A percentile compares a stretch with the other conserved stretches of the same genome.
These are phyloP conservation scores for Globisporangium canariense DNA, from an alignment of 352 stramenopile genomes.

Conservation along the genomic window DNA sequence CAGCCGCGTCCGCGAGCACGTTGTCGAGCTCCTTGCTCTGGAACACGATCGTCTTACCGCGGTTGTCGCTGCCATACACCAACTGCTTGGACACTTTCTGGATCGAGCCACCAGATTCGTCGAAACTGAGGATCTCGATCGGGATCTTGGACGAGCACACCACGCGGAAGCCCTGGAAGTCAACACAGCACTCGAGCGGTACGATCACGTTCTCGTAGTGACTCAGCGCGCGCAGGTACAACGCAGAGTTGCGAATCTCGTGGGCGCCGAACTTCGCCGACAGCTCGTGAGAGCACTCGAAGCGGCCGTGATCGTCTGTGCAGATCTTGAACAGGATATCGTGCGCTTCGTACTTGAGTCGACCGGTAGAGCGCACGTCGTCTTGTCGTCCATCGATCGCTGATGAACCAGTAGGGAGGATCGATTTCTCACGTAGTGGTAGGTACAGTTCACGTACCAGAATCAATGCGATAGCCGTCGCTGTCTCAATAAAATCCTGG, in stretches of 20 bases:
- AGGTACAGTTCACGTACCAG: constrained; percentile 83
- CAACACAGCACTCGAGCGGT: constrained; percentile 78
- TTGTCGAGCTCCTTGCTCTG: constrained; percentile 79
- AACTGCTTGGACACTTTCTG: constrained; percentile 72
- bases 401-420: constrained; percentile 51
- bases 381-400: constrained; percentile 71
- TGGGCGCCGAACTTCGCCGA: constrained; percentile 83
- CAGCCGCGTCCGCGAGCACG: constrained; percentile 52
- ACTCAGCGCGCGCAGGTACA: constrained; percentile 62
- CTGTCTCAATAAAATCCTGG: constrained; percentile 86
- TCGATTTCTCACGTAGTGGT: constrained; percentile 71
- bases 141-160: constrained; percentile 84
- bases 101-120: constrained; percentile 48
- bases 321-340: constrained; percentile 90
- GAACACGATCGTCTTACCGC: constrained; percentile 76
- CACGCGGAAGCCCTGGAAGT: constrained; percentile 88
- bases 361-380: constrained; percentile 43
- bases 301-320: constrained; percentile 89
- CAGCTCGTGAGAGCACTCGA: constrained; percentile 86
- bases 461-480: constrained; percentile 59
- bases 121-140: constrained; percentile 68
- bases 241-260: constrained; percentile 73
- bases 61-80: constrained; percentile 84
- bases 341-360: constrained; percentile 81
- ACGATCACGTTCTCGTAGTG: constrained; percentile 41